phyloP scores from a whole-genome alignment of 345 rosid species.

The Arabidopsis arenosa region DNA sequence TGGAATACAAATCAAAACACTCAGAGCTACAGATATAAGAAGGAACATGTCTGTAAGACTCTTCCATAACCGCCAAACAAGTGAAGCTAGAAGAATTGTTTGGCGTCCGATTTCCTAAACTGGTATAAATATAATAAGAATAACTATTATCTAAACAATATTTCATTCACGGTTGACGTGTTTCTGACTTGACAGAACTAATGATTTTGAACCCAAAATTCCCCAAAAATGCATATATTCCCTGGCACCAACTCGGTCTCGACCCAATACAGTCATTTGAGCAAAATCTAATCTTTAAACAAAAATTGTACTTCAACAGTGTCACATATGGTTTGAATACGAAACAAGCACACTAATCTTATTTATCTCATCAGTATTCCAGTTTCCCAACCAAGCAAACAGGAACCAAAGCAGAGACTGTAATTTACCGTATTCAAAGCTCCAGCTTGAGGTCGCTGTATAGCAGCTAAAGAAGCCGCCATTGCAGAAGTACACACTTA shows the following conservation, averaged over 20 bases:
- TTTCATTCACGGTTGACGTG: not conserved
- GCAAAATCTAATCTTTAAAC: conserved; percentile 9
- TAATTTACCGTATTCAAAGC: conserved; percentile 67
- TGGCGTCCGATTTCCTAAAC: conserved; percentile 13
- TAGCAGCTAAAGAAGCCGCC: conserved; percentile 79
- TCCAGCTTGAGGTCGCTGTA: conserved; percentile 74
- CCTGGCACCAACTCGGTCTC: conserved; percentile 1
- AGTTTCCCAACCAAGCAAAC: conserved; percentile 22
- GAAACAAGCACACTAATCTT: conserved; percentile 7
- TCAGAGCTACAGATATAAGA: conserved; percentile 1
- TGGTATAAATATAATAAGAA: not conserved
- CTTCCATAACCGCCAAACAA: not conserved
- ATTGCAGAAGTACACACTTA: conserved; percentile 48
- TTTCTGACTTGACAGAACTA: not conserved
- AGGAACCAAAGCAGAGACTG: conserved; percentile 2
- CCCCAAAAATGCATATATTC: not conserved
- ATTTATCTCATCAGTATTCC: not conserved
- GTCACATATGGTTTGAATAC: not conserved
- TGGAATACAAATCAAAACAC: conserved; percentile 27
- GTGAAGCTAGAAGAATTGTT: not conserved
- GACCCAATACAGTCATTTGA: not conserved
- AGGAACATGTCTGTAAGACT: conserved; percentile 9
- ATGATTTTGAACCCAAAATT: not conserved
- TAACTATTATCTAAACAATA: not conserved
- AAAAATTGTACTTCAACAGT: not conserved